Evolutionary conservation across 805 yeast genomes (phyloP).

Genomic region (Suhomyces emberorum): DNA sequence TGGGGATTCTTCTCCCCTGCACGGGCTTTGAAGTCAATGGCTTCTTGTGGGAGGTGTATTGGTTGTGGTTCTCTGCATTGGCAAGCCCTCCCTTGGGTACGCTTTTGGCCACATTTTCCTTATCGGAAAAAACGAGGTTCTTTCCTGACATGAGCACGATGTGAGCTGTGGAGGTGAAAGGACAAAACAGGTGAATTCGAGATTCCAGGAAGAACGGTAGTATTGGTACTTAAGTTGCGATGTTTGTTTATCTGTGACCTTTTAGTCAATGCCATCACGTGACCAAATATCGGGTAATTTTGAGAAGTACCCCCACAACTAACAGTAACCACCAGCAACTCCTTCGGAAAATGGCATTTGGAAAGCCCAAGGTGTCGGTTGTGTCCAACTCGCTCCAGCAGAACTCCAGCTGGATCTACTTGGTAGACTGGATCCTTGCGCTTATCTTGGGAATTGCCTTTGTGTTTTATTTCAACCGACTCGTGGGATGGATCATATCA

Average conservation of each 20-base stretch:
- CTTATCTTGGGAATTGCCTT: constrained; percentile 59
- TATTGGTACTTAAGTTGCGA: background rate
- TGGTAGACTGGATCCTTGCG: constrained; percentile 77
- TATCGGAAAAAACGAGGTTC: constrained; percentile 8
- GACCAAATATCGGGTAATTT: no score
- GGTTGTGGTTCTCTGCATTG: background rate
- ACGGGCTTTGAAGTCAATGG: background rate
- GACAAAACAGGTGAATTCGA: no score
- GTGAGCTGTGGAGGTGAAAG: no score
- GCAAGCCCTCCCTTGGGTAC: background rate
- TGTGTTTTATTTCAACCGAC: constrained; percentile 73
- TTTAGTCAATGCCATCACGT: no score
- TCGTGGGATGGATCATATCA: constrained; percentile 60
- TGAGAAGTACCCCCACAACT: background rate
- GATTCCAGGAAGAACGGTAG: no score
- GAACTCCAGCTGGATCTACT: constrained; percentile 58
- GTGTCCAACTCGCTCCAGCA: constrained; percentile 17
- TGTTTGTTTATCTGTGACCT: background rate
- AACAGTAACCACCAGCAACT: background rate
- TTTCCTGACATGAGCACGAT: background rate
- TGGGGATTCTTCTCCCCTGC: background rate
- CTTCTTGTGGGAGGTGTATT: background rate
- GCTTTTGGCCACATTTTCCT: constrained; percentile 11
- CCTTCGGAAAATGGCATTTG: constrained; percentile 21
- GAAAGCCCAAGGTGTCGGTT: constrained; percentile 24